Base-by-base conservation (phyloP, 1,284 basidiomycete species). In the Rhodotorula glutinis region DNA sequence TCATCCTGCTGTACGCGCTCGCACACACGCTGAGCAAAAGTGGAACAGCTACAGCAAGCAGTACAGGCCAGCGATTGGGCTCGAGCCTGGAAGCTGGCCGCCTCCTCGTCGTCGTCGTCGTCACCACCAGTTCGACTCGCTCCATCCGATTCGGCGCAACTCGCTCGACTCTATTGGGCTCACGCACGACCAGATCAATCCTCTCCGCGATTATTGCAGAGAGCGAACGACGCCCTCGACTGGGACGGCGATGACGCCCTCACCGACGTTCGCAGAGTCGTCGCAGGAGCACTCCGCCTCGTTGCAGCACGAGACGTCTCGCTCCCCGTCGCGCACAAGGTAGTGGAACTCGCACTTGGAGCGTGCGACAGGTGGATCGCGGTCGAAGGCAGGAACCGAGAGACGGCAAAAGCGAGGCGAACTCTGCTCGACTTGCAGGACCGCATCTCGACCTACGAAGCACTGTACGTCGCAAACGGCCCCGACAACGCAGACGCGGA, bases 391-490 rank as follows among this genome's bases (percentile, higher is more conserved):
- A 65, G 66, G 63, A 67, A 29, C 40, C 57, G 17, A 49, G 70
- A 19, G 70, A 66, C 60, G 17, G 43, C 40, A 1, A 19, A 41
- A 38, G 58, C 65, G 27, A 63, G 67, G 43, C 54, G 47, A 17
- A 53, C 61, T 9, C 38, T 75, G 43, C 55, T 75, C 38, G 65
- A 69, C 9, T 10, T 63, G 23, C 41, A 60, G 17, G 74, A 75
- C 65, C 67, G 67, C 51, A 57, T 54, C 10, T 52, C 54, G 21
- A 73, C 66, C 27, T 74, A 65, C 62, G 63, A 68, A 43, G 58
- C 62, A 14, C 55, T 73, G 19, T 74, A 66, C 58, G 68, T 46
- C 46, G 51, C 27, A 5, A 38, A 38, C 33, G 11, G 11, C 19
- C 16, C 30, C 30, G 46, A 21, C 19, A 51, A 29, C 8, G 41